Evolutionary conservation across 1,139 yeast genomes (phyloP).

Genomic region (Kluyveromyces sp.): DNA sequence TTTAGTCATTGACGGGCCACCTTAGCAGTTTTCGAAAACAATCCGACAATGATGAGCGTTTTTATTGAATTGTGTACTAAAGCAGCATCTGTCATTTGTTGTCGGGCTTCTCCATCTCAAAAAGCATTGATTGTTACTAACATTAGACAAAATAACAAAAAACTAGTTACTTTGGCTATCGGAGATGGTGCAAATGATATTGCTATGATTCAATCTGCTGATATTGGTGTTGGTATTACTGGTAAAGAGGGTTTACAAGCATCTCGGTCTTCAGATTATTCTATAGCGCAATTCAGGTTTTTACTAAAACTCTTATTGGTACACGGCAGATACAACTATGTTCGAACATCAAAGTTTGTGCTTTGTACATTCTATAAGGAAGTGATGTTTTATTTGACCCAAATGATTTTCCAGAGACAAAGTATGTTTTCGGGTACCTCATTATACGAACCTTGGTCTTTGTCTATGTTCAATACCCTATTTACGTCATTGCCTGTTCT

Average conservation of each 20-base stretch:
- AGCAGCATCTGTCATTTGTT: constrained; percentile 87
- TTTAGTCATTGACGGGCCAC: constrained; percentile 91
- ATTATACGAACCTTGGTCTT: constrained; percentile 89
- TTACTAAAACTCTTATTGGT: constrained; percentile 75
- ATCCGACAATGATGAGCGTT: constrained; percentile 59
- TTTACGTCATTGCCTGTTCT: constrained; percentile 90
- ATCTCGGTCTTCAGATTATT: constrained; percentile 88
- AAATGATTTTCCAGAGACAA: constrained; percentile 77
- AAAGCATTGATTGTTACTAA: constrained; percentile 82
- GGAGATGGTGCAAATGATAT: constrained; percentile 99
- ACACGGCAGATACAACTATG: constrained; percentile 92
- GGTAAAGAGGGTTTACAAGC: constrained; percentile 97
- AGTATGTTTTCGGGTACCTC: constrained; percentile 91
- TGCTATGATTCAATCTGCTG: constrained; percentile 98
- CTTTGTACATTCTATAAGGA: constrained; percentile 94
- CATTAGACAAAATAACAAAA: constrained; percentile 57
- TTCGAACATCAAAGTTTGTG: constrained; percentile 85
- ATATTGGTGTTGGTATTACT: constrained; percentile 94
- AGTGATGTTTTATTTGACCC: constrained; percentile 78
- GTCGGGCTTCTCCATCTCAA: constrained; percentile 96
- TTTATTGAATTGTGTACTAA: constrained; percentile 79
- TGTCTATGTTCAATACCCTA: constrained; percentile 92
- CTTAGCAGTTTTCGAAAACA: constrained; percentile 60
- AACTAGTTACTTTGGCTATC: constrained; percentile 81
- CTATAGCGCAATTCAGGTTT: constrained; percentile 90